Conservation (phyloP, 176 grass and related monocot species). For the Ensete ventricosum region DNA sequence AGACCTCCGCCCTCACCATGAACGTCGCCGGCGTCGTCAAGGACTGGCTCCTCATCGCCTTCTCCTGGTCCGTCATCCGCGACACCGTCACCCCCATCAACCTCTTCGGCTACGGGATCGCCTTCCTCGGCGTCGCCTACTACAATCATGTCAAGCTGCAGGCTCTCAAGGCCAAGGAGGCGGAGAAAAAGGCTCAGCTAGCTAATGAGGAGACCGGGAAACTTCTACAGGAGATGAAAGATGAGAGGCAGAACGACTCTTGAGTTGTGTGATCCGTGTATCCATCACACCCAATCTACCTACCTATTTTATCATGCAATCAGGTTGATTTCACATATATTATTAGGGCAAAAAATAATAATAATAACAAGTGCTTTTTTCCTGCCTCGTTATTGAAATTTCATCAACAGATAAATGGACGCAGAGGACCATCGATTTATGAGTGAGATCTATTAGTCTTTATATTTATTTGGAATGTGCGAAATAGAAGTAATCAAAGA, state of each 20-base stretch:
- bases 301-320: too few species aligned
- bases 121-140: conserved; percentile 77
- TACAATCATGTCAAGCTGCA: conserved; percentile 93
- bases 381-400: too few species aligned
- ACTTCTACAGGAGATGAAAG: conserved; percentile 47
- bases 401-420: too few species aligned
- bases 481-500: too few species aligned
- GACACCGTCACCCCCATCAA: conserved; percentile 81
- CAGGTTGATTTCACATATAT: too few species aligned
- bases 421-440: too few species aligned
- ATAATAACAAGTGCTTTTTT: too few species aligned
- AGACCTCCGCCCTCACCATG: conserved; percentile 96
- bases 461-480: too few species aligned
- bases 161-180: conserved; percentile 77
- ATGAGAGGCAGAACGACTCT: conserved; percentile 11
- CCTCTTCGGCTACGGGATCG: conserved; percentile 80
- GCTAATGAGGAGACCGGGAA: conserved; percentile 60
- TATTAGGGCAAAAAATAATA: too few species aligned
- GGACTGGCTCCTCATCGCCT: conserved; percentile 92
- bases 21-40: conserved; percentile 91
- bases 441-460: too few species aligned
- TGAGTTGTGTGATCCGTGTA: too few species aligned
- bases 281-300: too few species aligned
- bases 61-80: conserved; percentile 94
- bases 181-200: conserved; percentile 49